phyloP scores from a whole-genome alignment of 2,329 filamentous ascomycete genomes.

The Rhynchosporium agropyri region DNA sequence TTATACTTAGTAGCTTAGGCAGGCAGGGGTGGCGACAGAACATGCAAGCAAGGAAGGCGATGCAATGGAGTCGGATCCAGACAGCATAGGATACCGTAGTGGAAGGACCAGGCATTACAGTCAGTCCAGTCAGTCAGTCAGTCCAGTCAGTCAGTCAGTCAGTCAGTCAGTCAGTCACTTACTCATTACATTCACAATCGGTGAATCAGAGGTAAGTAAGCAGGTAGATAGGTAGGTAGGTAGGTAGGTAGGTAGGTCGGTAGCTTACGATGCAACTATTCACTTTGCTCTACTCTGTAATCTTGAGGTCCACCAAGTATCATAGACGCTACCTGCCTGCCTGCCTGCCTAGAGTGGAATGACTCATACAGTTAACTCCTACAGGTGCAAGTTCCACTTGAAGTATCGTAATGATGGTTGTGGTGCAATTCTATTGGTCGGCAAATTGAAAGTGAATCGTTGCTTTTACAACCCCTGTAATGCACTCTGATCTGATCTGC shows the following conservation, averaged over 20 bases:
- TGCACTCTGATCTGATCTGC: too few species aligned
- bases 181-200: too few species aligned
- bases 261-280: too few species aligned
- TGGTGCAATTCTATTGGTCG: constrained; percentile 27
- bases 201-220: too few species aligned
- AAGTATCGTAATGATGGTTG: too few species aligned
- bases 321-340: too few species aligned
- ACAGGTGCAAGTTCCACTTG: too few species aligned
- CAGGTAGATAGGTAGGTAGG: too few species aligned
- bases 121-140: not conserved
- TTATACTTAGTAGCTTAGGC: not conserved
- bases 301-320: too few species aligned
- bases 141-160: not conserved
- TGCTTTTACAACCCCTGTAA: not conserved
- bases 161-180: too few species aligned
- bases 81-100: not conserved
- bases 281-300: too few species aligned
- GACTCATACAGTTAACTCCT: not conserved
- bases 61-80: not conserved
- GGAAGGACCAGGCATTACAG: not conserved
- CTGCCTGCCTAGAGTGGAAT: constrained; percentile 4
- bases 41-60: not conserved
- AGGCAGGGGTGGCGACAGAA: not conserved
- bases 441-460: constrained; percentile 16
- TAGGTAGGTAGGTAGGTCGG: too few species aligned